phyloP scores from a whole-genome alignment of 345 rosid species.

The Citrus unshiu region DNA sequence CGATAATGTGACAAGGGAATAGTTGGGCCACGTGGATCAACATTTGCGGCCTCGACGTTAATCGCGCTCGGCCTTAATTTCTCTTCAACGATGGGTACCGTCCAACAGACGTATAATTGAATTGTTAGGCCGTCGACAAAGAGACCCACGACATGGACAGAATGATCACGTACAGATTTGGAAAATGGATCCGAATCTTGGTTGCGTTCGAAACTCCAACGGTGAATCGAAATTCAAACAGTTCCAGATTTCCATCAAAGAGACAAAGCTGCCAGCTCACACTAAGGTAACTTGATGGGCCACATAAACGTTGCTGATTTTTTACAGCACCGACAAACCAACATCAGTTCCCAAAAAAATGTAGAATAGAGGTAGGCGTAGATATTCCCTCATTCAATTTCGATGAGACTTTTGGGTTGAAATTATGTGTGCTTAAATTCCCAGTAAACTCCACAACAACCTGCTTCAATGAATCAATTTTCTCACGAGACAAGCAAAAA shows the following conservation, averaged over 20 bases:
- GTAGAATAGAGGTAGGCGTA: no score
- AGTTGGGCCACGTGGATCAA: neutral
- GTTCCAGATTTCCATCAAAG: neutral
- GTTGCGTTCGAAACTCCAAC: neutral
- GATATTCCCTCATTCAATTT: no score
- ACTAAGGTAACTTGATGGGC: neutral
- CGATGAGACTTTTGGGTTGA: no score
- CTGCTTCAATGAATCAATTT: neutral
- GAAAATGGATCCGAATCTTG: neutral
- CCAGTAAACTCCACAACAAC: neutral
- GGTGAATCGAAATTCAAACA: neutral
- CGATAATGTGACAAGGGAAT: neutral
- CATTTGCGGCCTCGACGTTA: neutral
- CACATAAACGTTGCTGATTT: neutral
- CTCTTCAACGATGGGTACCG: neutral
- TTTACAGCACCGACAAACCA: no score
- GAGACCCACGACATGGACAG: neutral
- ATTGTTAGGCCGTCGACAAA: neutral
- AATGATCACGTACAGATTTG: neutral
- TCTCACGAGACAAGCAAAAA: neutral
- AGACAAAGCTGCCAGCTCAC: neutral
- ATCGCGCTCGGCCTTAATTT: neutral
- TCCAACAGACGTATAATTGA: neutral
- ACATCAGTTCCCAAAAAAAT: no score
- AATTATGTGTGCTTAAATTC: no score